A percentile compares a stretch with the other conserved stretches of the same genome.
phyloP scores from a whole-genome alignment of 306 rosid species.

The Lathyrus sativus region DNA sequence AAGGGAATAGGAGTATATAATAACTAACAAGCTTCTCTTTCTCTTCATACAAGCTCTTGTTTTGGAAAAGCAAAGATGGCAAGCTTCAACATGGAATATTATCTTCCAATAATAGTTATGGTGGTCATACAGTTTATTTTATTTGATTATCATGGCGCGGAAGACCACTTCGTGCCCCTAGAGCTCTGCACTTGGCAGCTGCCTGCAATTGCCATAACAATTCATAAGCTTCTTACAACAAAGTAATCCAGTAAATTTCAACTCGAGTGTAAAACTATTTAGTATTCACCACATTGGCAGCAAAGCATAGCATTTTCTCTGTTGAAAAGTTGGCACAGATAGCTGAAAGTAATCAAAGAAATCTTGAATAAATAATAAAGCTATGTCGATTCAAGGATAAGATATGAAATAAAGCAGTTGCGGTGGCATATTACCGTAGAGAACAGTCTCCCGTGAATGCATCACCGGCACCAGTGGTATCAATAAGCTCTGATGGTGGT shows the following conservation, averaged over 20 bases:
- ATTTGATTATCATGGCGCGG: conserved; percentile 55
- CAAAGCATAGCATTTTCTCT: conserved; percentile 76
- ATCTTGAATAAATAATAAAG: neutral
- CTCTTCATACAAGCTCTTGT: neutral
- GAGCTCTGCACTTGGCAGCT: conserved; percentile 66
- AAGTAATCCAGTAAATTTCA: neutral
- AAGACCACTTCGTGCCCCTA: conserved; percentile 81
- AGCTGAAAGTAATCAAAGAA: conserved; percentile 51
- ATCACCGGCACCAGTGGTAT: too few relatives aligned
- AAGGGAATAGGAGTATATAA: too few relatives aligned
- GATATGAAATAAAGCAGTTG: too few relatives aligned
- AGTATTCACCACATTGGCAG: conserved; percentile 66
- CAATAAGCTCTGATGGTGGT: too few relatives aligned
- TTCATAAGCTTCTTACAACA: conserved; percentile 11
- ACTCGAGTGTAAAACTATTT: conserved; percentile 31
- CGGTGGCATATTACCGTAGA: too few relatives aligned
- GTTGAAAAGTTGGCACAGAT: conserved; percentile 64
- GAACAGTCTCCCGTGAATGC: too few relatives aligned
- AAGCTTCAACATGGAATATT: conserved; percentile 8
- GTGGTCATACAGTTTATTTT: conserved; percentile 43
- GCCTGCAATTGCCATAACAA: conserved; percentile 56
- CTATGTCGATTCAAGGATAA: neutral
- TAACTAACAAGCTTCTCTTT: neutral
- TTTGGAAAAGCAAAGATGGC: conserved; percentile 32
- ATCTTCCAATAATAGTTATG: conserved; percentile 54